A percentile compares a stretch with the other conserved stretches of the same genome.
These are phyloP conservation scores for Corylus americana DNA, from an alignment of 306 rosid genomes.

Conservation along the genomic window DNA sequence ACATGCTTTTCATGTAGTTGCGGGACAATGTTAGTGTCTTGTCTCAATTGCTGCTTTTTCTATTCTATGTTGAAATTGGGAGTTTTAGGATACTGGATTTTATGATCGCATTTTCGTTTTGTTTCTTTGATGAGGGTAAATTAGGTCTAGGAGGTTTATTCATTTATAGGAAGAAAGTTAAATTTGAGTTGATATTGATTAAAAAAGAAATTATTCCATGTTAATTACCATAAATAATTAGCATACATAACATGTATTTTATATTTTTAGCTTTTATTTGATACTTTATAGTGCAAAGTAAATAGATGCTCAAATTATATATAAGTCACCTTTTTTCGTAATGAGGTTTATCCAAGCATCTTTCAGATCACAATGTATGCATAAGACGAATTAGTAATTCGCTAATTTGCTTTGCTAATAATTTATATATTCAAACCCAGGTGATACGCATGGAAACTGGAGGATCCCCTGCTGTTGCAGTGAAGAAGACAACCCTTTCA, in stretches of 20 bases:
- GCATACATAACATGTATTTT: not conserved
- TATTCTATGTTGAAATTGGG: not conserved
- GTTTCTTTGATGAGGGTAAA: not conserved
- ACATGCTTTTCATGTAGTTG: not conserved
- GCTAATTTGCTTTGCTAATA: not conserved
- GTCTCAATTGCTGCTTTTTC: not conserved
- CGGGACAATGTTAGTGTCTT: not conserved
- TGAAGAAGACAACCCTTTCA: constrained; percentile 41
- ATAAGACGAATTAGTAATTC: not conserved
- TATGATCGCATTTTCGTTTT: not conserved
- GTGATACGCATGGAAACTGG: constrained; percentile 52
- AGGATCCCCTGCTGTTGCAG: constrained; percentile 27
- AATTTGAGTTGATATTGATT: not conserved
- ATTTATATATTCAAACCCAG: constrained; percentile 24
- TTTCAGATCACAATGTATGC: not conserved
- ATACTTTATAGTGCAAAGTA: not conserved
- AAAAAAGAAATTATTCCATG: not conserved
- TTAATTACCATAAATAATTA: not conserved
- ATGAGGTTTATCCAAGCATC: not conserved
- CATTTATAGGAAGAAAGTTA: not conserved
- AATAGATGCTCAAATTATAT: not conserved
- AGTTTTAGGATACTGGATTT: not conserved
- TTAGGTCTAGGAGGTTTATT: not conserved
- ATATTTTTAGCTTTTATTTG: not conserved
- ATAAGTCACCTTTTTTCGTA: not conserved